Evolutionary conservation across 2,329 filamentous ascomycete genomes (phyloP), one percentile per base, ranked within the genome.

Genomic region (Mycosphaerella sp.): DNA sequence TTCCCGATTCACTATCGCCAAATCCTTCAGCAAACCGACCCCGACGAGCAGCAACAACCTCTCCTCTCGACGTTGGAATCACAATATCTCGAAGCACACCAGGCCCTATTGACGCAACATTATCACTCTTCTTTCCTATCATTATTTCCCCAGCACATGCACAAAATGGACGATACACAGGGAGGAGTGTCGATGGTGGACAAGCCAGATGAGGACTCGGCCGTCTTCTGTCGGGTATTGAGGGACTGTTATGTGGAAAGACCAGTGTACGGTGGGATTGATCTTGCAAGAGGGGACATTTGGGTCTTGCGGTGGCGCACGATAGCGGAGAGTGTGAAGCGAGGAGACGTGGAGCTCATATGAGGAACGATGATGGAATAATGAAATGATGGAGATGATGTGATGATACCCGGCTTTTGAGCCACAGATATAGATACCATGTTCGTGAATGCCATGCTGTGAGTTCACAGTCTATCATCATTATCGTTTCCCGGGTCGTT

Each of bases 141-240:
- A 0, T 83, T 86, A 10, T 96, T 98, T 64, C 93, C 93, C 0
- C 74, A 81, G 11, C 78, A 82, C 44, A 72, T 98, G 64, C 86
- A 92, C 70, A 84, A 90, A 62, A 75, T 98, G 51, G 95, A 97
- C 72, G 93, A 98, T 73, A 88, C 87, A 11, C 84, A 87, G 0
- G 92, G 90, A 31, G 91, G 91, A 8, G 85, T 92, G 53, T 90
- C 82, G 73, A 98, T 98, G 93, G 82, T 97, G 31, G 90, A 95
- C 67, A 78, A 81, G 2, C 93, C 93, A 0, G 93, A 97, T 68
- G 73, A 83, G 45, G 87, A 93, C 57, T 78, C 81, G 1, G 89
- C 89, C 6, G 91, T 97, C 2, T 96, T 98, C 70, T 83, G 90
- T 40, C 78, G 92, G 57, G 78, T 87, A 46, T 72, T 91, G 50